Evolutionary conservation across 2,329 filamentous ascomycete genomes (phyloP), one percentile per base, ranked within the genome.

Genomic region (Parastagonospora nodorum): DNA sequence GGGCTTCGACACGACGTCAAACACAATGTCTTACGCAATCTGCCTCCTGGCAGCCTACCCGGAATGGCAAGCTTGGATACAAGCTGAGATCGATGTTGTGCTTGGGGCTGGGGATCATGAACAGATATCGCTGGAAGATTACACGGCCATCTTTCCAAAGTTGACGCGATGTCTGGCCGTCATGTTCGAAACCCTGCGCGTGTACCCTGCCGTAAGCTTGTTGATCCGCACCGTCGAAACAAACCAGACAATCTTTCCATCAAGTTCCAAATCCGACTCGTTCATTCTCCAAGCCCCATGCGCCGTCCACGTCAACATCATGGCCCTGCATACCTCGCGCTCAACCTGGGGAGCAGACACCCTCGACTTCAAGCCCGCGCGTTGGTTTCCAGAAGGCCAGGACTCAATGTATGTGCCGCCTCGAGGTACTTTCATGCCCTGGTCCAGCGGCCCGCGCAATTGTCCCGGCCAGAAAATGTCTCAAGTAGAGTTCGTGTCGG

Each of bases 11-110:
- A 66, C 63, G 0, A 66, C 63, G n/a, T 77, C 79, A 4, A 79
- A 79, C 48, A 78, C 77, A 0, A 72, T 83, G 47, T 71, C 75
- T 1, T 83, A 77, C 55, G 75, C 77, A 3, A 55, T 80, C 8
- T 70, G 72, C 2, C 64, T 80, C 2, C 71, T 83, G 1, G 74
- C 77, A 2, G 64, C 70, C 2, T 70, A 79, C 47, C 79, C 80
- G 0, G 56, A 78, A 52, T 79, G 76, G 73, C 82, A 84, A 63
- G 72, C 74, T 4, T 83, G 81, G 80, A 59, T 83, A 3, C 69
- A 70, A 9, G 76, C 77, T 48, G 81, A 84, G 39, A 71, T 82
- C 39, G 66, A 75, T 37, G 33, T 50, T 3, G 57, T 80, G 15
- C 58, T 64, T 3, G 43, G 47, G 5, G 35, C 30, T 46, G 24